Base-by-base conservation (phyloP, 495 filamentous ascomycete genomes). In the Talaromyces proteolyticus region DNA sequence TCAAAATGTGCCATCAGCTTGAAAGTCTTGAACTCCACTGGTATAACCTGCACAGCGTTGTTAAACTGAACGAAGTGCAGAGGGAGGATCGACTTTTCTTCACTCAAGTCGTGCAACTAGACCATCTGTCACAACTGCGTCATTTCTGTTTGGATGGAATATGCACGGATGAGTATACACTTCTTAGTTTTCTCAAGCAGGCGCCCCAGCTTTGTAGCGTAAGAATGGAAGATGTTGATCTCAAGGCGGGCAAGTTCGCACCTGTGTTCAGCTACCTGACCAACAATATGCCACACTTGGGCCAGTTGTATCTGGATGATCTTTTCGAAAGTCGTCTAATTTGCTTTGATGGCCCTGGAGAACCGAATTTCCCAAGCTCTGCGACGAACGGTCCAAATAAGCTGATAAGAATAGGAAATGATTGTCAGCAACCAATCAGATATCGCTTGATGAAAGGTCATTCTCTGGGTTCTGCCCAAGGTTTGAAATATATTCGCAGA, bases 141-240 rank as follows among this genome's bases (percentile, higher is more conserved):
- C 10, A 6, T 45, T 45, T 19, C 11, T 22, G 43, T 24, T 17
- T 45, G 22, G 25, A 18, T 6, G 43, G 43, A 17, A 45, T 45
- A 45, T 45, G 25, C 43, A 45, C 23, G 25, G 43, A 45, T 45
- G 43, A 45, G 5, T 24, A 14, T 45, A 45, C 22, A 45, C 43
- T 45, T 29, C 20, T 46, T 34, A 34, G 1, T 7, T 34, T 46
- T n/a, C 44, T 46, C 19, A 20, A 46, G 17, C 14, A 36, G 44
- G n/a, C 44, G 21, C 24, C 12, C 44, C 22, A 36, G 24, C 11
- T 46, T 25, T 34, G 2, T 4, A 6, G 1, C 7, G 6, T 46
- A 20, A 46, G 24, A 20, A 46, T 46, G 44, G 44, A 46, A 6
- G 3, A 23, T 20, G 8, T 46, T 17, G 21, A 36, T 46, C 44